Evolutionary conservation across 2,329 filamentous ascomycete genomes (phyloP).

Genomic region (Penicillium brevicompactum): DNA sequence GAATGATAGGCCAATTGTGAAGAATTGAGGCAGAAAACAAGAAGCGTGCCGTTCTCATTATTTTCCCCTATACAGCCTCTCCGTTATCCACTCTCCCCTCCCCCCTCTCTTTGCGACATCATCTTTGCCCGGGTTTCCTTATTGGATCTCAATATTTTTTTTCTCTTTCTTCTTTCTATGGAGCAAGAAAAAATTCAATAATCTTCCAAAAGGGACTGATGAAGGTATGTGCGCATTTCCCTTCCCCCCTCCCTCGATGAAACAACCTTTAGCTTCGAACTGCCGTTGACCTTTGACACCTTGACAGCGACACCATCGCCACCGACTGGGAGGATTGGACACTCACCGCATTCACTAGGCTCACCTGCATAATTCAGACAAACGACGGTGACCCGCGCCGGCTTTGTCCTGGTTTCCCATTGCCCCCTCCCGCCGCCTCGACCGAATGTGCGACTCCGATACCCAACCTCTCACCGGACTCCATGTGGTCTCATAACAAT

Average conservation of each 20-base stretch:
- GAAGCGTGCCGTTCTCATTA: slow-evolving; percentile 1
- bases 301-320: slow-evolving; percentile 21
- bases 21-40: neutral
- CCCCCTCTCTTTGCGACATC: neutral
- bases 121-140: neutral
- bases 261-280: slow-evolving; percentile 19
- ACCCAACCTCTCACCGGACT: slow-evolving; percentile 32
- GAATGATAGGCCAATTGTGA: neutral
- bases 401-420: slow-evolving; percentile 22
- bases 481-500: slow-evolving; percentile 43
- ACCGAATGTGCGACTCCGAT: slow-evolving; percentile 41
- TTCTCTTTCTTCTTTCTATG: slow-evolving; percentile 7
- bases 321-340: slow-evolving; percentile 21
- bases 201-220: slow-evolving; percentile 30
- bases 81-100: slow-evolving; percentile 23
- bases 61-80: slow-evolving; percentile 18
- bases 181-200: slow-evolving; percentile 20
- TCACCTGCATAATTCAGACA: slow-evolving; percentile 23
- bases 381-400: slow-evolving; percentile 30
- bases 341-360: slow-evolving; percentile 21
- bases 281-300: slow-evolving; percentile 1
- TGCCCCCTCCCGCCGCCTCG: slow-evolving; percentile 24
- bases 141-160: neutral
- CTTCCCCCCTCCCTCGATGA: slow-evolving; percentile 19
- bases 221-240: slow-evolving; percentile 27